phyloP scores from a whole-genome alignment of 106 monocot species.

The Amphibolis antarctica region DNA sequence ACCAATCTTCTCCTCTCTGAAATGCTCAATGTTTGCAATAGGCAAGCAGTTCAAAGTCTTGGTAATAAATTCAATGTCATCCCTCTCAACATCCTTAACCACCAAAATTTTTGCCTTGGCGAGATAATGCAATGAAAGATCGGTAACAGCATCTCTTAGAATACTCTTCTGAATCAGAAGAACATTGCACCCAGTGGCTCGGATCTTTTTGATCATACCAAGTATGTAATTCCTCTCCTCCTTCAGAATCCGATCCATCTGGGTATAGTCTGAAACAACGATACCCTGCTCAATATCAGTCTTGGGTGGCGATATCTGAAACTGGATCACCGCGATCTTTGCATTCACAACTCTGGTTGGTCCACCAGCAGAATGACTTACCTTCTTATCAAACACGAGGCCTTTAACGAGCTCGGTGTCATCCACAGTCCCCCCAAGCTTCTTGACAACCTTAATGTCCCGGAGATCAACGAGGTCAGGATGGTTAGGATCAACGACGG shows the following conservation, averaged over 20 bases:
- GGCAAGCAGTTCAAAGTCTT: slow-evolving; percentile 93
- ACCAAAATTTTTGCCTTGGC: slow-evolving; percentile 92
- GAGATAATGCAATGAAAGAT: slow-evolving; percentile 83
- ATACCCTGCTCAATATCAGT: slow-evolving; percentile 97
- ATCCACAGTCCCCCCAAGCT: slow-evolving; percentile 87
- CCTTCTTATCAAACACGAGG: slow-evolving; percentile 88
- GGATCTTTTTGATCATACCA: slow-evolving; percentile 91
- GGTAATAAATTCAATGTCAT: slow-evolving; percentile 92
- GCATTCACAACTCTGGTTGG: slow-evolving; percentile 80
- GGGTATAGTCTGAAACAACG: slow-evolving; percentile 77
- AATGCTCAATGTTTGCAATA: slow-evolving; percentile 89
- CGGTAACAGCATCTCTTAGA: slow-evolving; percentile 89
- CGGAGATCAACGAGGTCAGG: slow-evolving; percentile 79
- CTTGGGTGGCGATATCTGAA: slow-evolving; percentile 93
- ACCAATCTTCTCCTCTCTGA: slow-evolving; percentile 80
- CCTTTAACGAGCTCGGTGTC: slow-evolving; percentile 77
- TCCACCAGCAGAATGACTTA: slow-evolving; percentile 64
- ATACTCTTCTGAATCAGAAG: slow-evolving; percentile 94
- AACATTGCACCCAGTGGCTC: slow-evolving; percentile 74
- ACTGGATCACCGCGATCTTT: slow-evolving; percentile 89
- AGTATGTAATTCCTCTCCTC: slow-evolving; percentile 89
- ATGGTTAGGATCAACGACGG: slow-evolving; percentile 63
- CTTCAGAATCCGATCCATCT: slow-evolving; percentile 89
- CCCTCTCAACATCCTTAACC: slow-evolving; percentile 87
- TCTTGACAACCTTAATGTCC: slow-evolving; percentile 74